A percentile compares a stretch with the other conserved stretches of the same genome.
These are phyloP conservation scores for Sphaerobolus stellatus DNA, from an alignment of 1,284 basidiomycete genomes.

Conservation along the genomic window DNA sequence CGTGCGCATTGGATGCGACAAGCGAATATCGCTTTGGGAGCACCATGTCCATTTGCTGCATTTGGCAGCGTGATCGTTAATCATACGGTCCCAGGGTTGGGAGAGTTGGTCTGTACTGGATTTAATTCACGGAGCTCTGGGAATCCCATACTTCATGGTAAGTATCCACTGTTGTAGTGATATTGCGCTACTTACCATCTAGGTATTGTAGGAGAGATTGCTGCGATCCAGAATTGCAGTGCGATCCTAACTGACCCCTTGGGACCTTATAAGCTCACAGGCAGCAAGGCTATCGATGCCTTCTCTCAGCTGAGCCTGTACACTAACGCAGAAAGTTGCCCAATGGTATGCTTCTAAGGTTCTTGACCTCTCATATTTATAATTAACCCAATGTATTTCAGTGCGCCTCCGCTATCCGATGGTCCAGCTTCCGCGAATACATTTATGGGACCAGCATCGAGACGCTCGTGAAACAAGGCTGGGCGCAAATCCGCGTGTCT, in stretches of 20 bases:
- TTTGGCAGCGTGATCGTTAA: constrained; percentile 5
- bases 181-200: not conserved
- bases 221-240: constrained; percentile 5
- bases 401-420: constrained; percentile 6
- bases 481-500: constrained; percentile 1
- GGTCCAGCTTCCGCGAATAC: constrained; percentile 2
- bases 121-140: not conserved
- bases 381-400: not conserved
- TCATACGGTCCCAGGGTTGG: constrained; percentile 1
- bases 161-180: not conserved
- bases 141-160: constrained; percentile 5
- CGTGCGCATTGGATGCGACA: constrained; percentile 3
- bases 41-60: not conserved
- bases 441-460: constrained; percentile 4
- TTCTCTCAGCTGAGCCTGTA: constrained; percentile 2
- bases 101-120: constrained; percentile 2
- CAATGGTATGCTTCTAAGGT: not conserved
- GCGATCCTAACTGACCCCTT: not conserved
- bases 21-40: not conserved
- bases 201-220: not conserved
- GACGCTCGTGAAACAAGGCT: not conserved
- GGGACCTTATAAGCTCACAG: not conserved
- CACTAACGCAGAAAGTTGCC: constrained; percentile 6
- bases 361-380: not conserved
- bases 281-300: not conserved